Conservation (phyloP, 108 stramenopile species). For the Skeletonema menzelii region DNA sequence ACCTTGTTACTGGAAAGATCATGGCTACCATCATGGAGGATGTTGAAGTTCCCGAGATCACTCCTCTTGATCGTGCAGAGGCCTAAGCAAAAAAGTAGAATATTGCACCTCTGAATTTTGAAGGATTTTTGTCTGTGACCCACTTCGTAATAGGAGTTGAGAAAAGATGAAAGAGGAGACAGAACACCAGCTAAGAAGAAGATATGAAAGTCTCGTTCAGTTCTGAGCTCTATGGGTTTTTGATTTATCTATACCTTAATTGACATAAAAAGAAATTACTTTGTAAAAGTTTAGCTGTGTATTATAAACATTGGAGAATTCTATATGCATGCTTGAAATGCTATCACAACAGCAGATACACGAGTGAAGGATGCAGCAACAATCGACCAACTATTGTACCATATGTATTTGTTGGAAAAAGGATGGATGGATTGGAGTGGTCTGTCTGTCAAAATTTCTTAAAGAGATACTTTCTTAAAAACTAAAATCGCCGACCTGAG, state of each 20-base stretch:
- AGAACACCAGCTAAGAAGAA: background rate
- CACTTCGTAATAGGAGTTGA: background rate
- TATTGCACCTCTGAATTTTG: background rate
- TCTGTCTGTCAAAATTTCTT: no score
- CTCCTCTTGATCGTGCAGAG: slow-evolving; percentile 58
- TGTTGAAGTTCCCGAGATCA: slow-evolving; percentile 69
- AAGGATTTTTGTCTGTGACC: background rate
- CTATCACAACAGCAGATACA: no score
- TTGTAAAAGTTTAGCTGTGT: no score
- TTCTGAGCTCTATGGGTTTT: background rate
- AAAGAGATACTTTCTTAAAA: no score
- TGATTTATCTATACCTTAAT: background rate
- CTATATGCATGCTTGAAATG: no score
- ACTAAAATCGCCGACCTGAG: no score
- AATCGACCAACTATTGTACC: no score
- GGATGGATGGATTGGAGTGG: no score
- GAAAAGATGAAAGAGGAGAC: background rate
- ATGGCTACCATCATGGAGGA: slow-evolving; percentile 92
- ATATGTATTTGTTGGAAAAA: no score
- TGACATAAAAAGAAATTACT: no score
- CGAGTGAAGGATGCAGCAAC: no score
- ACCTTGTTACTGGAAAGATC: slow-evolving; percentile 96
- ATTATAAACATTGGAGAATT: no score
- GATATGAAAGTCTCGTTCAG: background rate
- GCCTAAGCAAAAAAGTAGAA: slow-evolving; percentile 42